Conservation (phyloP, 768 basidiomycete species). For the Leccinum variicolor region DNA sequence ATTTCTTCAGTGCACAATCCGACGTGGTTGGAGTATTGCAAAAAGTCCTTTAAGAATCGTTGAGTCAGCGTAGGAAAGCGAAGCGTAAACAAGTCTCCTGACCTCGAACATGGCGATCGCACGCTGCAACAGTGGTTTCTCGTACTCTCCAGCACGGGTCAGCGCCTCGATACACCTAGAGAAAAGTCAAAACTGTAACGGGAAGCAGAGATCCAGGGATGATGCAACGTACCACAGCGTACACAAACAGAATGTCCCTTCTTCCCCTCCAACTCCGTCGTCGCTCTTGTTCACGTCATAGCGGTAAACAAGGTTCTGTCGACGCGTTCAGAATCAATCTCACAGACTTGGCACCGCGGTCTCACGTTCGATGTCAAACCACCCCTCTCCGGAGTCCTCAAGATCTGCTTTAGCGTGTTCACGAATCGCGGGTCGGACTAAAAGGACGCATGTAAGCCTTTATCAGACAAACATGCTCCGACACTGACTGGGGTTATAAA, state of each 20-base stretch:
- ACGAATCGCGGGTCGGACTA: constrained; percentile 89
- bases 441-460: not conserved
- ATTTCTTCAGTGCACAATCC: constrained; percentile 86
- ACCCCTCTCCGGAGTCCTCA: constrained; percentile 86
- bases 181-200: not conserved
- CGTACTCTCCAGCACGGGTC: constrained; percentile 81
- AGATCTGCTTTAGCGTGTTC: constrained; percentile 75
- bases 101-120: constrained; percentile 92
- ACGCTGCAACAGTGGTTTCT: constrained; percentile 58
- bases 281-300: constrained; percentile 85
- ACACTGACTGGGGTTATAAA: constrained; percentile 74
- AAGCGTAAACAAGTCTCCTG: constrained; percentile 9
- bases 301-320: constrained; percentile 81
- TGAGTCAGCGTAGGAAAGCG: not conserved
- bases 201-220: not conserved
- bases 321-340: constrained; percentile 1
- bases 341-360: not conserved
- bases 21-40: constrained; percentile 83
- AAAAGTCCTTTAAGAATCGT: constrained; percentile 52
- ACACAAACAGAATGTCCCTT: constrained; percentile 92
- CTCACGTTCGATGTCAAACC: constrained; percentile 83
- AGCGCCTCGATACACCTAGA: constrained; percentile 83
- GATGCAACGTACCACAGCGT: constrained; percentile 59
- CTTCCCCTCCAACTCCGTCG: constrained; percentile 95
- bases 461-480: not conserved